phyloP scores from a whole-genome alignment of 352 stramenopile species.

The Phytophthora palmivora region DNA sequence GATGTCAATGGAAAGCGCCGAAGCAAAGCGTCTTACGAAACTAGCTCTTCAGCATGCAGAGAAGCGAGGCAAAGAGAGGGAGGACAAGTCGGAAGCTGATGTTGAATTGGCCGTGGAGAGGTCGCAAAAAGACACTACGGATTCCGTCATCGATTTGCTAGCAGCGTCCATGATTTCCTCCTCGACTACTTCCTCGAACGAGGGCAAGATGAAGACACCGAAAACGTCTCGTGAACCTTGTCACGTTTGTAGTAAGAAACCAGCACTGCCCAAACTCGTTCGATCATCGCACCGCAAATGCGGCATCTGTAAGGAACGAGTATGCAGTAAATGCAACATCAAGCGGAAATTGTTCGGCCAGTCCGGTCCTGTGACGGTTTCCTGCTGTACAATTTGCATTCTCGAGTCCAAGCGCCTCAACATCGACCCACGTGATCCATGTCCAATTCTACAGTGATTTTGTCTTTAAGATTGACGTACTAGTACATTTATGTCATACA shows the following conservation, averaged over 20 bases:
- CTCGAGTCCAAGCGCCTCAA: constrained; percentile 38
- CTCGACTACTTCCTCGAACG: constrained; percentile 9
- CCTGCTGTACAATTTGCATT: constrained; percentile 54
- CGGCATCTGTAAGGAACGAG: constrained; percentile 39
- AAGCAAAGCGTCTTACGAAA: constrained; percentile 41
- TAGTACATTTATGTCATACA: too few relatives aligned
- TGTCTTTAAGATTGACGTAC: background rate
- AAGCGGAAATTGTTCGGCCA: constrained; percentile 43
- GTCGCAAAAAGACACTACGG: constrained; percentile 19
- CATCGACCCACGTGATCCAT: constrained; percentile 49
- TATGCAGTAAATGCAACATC: constrained; percentile 52
- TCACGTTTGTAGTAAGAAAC: constrained; percentile 34
- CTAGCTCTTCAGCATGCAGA: constrained; percentile 26
- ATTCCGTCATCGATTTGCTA: constrained; percentile 8
- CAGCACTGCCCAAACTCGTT: constrained; percentile 29
- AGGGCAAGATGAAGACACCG: background rate
- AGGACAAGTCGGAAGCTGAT: background rate
- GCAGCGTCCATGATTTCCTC: constrained; percentile 30
- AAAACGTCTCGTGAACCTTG: constrained; percentile 18
- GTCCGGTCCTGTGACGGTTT: constrained; percentile 33
- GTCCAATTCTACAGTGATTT: constrained; percentile 35
- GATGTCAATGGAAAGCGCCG: constrained; percentile 33
- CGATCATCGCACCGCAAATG: constrained; percentile 34
- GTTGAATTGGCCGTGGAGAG: background rate
- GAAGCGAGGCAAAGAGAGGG: constrained; percentile 8